Conservation (phyloP, 257 asterid genomes). For the Dorcoceras hygrometricum region DNA sequence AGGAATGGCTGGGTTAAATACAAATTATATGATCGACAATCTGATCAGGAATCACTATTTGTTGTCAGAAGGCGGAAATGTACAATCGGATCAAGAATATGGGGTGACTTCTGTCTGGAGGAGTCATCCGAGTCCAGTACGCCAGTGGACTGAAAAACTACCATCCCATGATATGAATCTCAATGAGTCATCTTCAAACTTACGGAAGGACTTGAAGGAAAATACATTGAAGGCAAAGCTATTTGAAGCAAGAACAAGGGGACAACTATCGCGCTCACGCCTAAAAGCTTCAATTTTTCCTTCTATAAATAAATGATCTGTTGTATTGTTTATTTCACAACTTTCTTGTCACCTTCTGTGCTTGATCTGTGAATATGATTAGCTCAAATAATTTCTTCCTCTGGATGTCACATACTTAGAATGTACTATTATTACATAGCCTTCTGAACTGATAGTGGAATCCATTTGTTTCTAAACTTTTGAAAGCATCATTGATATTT, state of each 20-base stretch:
- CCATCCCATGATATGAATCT: conserved; percentile 47
- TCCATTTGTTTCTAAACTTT: neutral
- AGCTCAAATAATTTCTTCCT: conserved; percentile 14
- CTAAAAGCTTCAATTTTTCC: conserved; percentile 60
- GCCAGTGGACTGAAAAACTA: conserved; percentile 68
- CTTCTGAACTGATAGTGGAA: neutral
- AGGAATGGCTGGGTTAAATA: conserved; percentile 38
- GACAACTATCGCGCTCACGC: conserved; percentile 70
- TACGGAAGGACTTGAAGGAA: conserved; percentile 67
- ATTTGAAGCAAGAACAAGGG: conserved; percentile 71
- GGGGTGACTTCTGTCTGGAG: conserved; percentile 58
- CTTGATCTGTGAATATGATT: conserved; percentile 34
- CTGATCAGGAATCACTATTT: conserved; percentile 65
- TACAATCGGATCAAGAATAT: conserved; percentile 46
- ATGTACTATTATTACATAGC: neutral
- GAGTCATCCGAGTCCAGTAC: conserved; percentile 71
- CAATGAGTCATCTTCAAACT: conserved; percentile 56
- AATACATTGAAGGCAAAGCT: conserved; percentile 63
- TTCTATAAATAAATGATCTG: conserved; percentile 31
- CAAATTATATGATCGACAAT: conserved; percentile 59
- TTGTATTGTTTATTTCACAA: neutral
- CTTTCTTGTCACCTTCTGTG: neutral
- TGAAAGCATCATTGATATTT: neutral
- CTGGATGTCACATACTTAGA: conserved; percentile 8
- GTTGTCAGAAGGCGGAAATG: conserved; percentile 56